A percentile compares a stretch with the other conserved stretches of the same genome.
Conservation (phyloP, 352 stramenopile genomes). For the Phytophthora fragariae region DNA sequence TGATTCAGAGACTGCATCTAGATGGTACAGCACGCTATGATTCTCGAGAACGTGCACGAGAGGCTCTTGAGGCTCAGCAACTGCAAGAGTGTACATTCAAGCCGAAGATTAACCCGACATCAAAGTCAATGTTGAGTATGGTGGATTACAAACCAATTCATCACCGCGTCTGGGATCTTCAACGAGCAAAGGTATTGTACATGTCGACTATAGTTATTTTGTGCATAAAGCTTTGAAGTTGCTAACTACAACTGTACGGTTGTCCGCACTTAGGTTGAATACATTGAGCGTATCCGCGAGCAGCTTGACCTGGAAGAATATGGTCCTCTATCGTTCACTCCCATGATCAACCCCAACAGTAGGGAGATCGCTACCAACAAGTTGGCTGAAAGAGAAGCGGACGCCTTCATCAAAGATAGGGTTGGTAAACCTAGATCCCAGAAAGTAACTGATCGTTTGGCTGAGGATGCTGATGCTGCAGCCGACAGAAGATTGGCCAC, state of each 20-base stretch:
- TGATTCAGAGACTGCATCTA: conserved; percentile 71
- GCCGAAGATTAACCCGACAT: conserved; percentile 66
- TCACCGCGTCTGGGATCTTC: conserved; percentile 62
- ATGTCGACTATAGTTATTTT: neutral
- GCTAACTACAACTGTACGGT: conserved; percentile 1
- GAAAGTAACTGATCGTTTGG: conserved; percentile 64
- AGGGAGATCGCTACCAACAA: conserved; percentile 64
- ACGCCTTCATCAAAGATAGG: conserved; percentile 2
- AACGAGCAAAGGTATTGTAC: conserved; percentile 67
- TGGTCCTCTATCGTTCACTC: conserved; percentile 49
- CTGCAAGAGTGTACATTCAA: conserved; percentile 76
- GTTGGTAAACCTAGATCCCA: conserved; percentile 15
- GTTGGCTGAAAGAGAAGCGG: conserved; percentile 38
- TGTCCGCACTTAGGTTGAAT: conserved; percentile 39
- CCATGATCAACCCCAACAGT: conserved; percentile 74
- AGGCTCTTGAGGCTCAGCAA: conserved; percentile 54
- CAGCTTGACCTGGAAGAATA: conserved; percentile 53
- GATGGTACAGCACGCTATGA: conserved; percentile 68
- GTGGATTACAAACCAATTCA: conserved; percentile 78
- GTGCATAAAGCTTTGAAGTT: neutral
- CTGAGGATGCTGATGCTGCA: conserved; percentile 55
- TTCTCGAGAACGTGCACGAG: conserved; percentile 55
- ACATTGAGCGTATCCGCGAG: conserved; percentile 55
- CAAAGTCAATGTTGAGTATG: conserved; percentile 44
- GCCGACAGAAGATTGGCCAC: conserved; percentile 59